These are phyloP conservation scores for Rhizopogon rudus DNA, from an alignment of 768 basidiomycete species.

Conservation along the genomic window DNA sequence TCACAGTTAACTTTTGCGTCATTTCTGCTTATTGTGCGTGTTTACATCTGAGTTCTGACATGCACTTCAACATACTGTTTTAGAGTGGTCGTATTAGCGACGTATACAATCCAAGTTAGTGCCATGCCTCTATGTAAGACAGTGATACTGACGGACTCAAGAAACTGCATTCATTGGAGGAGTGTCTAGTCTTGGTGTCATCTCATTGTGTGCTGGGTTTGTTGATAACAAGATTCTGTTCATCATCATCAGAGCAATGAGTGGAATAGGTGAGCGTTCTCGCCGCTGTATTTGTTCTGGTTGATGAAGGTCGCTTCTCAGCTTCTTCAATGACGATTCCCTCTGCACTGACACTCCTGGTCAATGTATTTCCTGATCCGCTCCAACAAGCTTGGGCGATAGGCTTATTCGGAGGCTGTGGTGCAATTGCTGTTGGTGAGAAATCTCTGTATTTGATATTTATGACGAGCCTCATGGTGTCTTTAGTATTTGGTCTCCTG, in stretches of 20 bases:
- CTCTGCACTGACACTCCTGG: slow-evolving; percentile 44
- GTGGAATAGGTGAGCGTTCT: slow-evolving; percentile 36
- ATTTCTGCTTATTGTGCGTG: slow-evolving; percentile 31
- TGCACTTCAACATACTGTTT: background rate
- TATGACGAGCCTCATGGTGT: background rate
- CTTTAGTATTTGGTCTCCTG: slow-evolving; percentile 35
- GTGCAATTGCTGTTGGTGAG: slow-evolving; percentile 41
- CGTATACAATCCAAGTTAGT: slow-evolving; percentile 36
- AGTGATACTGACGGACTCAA: slow-evolving; percentile 6
- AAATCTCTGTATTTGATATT: background rate
- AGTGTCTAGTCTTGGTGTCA: slow-evolving; percentile 33
- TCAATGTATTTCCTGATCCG: slow-evolving; percentile 45
- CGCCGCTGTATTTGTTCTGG: background rate
- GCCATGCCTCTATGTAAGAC: background rate
- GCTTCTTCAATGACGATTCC: slow-evolving; percentile 48
- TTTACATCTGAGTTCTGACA: background rate
- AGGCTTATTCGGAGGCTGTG: slow-evolving; percentile 40
- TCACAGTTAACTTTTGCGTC: slow-evolving; percentile 40
- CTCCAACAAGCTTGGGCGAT: slow-evolving; percentile 44
- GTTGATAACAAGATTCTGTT: slow-evolving; percentile 39
- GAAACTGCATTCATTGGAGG: slow-evolving; percentile 40
- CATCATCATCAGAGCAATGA: slow-evolving; percentile 46
- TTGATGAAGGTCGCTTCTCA: slow-evolving; percentile 12
- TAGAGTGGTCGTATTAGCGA: slow-evolving; percentile 37
- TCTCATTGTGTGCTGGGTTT: slow-evolving; percentile 44